Conservation (phyloP, 495 filamentous ascomycete species). For the Neurospora tetraspora region DNA sequence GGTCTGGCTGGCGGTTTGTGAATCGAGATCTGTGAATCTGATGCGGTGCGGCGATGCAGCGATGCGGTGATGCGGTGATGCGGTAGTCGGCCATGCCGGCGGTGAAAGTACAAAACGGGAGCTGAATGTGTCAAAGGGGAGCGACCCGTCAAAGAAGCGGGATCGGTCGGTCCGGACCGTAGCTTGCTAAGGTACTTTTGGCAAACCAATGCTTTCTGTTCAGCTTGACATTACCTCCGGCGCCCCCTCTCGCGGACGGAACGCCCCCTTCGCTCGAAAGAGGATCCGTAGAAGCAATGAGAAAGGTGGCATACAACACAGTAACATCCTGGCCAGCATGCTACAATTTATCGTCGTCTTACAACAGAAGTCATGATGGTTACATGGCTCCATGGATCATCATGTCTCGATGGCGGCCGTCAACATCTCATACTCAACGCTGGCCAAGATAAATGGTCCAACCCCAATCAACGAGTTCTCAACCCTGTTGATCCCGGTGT, state of each 20-base stretch:
- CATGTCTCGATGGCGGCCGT: neutral
- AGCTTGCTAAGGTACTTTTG: too few relatives aligned
- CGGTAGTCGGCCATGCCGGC: neutral
- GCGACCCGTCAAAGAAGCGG: neutral
- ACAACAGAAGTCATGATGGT: too few relatives aligned
- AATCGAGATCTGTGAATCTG: neutral
- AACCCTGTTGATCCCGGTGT: neutral
- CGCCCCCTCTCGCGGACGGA: too few relatives aligned
- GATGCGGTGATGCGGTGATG: neutral
- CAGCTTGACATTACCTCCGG: too few relatives aligned
- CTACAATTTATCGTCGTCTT: too few relatives aligned
- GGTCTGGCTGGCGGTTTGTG: neutral
- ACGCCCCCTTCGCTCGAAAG: too few relatives aligned
- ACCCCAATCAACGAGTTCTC: conserved; percentile 4
- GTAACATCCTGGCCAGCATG: too few relatives aligned
- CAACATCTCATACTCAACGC: neutral
- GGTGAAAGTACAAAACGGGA: neutral
- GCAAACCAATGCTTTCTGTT: too few relatives aligned
- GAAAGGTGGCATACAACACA: too few relatives aligned
- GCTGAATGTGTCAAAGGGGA: neutral
- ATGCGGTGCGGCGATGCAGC: neutral
- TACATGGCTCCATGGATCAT: too few relatives aligned
- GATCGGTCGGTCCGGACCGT: neutral
- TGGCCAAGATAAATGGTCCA: conserved; percentile 3
- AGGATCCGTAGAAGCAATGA: too few relatives aligned